Evolutionary conservation across 1,284 basidiomycete species (phyloP).

Genomic region (Ganoderma multipileum): DNA sequence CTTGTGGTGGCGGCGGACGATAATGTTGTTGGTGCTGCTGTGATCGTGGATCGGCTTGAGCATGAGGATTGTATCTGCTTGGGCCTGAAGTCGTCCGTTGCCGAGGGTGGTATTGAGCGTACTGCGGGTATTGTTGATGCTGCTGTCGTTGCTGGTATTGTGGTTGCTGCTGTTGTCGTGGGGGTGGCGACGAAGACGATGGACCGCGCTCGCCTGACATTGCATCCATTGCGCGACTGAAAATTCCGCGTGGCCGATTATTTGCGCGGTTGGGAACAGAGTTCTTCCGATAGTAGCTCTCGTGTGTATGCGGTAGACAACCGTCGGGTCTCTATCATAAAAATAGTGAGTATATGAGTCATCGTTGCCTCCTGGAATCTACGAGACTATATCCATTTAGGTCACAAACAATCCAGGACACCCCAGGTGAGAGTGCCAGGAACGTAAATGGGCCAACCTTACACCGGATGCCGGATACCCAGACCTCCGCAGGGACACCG

Average conservation of each 20-base stretch:
- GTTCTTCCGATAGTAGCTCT: constrained; percentile 66
- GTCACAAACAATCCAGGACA: neutral
- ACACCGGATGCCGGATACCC: no score
- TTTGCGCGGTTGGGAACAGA: constrained; percentile 64
- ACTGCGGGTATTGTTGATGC: constrained; percentile 28
- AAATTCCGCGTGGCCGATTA: constrained; percentile 57
- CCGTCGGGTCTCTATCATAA: constrained; percentile 53
- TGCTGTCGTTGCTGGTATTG: constrained; percentile 15
- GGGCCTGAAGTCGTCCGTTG: constrained; percentile 40
- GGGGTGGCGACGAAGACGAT: constrained; percentile 31
- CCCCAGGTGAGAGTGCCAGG: no score
- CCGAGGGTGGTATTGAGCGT: constrained; percentile 36
- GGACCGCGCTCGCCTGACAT: constrained; percentile 41
- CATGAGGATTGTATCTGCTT: constrained; percentile 43
- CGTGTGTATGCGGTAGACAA: constrained; percentile 59
- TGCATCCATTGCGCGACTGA: constrained; percentile 52
- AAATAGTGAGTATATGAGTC: neutral
- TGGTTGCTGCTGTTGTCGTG: constrained; percentile 24
- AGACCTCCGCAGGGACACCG: no score
- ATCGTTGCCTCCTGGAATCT: no score
- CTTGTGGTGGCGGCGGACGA: constrained; percentile 19
- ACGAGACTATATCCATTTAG: neutral
- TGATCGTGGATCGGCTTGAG: constrained; percentile 45
- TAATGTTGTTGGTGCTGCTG: constrained; percentile 25
- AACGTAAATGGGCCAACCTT: no score